These are phyloP conservation scores for Amanita pallidorosea DNA, from an alignment of 768 basidiomycete genomes.

Conservation along the genomic window DNA sequence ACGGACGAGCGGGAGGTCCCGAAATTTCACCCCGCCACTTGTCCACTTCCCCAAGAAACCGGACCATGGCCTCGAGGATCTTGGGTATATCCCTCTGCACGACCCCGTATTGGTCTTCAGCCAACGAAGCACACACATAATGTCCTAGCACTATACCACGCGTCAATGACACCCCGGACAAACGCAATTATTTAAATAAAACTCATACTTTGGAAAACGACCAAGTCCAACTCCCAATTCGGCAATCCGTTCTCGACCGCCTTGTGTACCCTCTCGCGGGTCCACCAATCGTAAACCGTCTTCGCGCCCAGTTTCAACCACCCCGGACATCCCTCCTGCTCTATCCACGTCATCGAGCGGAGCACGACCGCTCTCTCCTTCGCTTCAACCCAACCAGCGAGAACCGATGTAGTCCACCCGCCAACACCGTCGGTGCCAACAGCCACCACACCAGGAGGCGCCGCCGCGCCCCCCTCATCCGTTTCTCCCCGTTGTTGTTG, in stretches of 20 bases:
- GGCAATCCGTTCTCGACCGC: no score
- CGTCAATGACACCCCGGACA: slow-evolving; percentile 36
- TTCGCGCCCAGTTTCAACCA: no score
- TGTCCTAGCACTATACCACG: no score
- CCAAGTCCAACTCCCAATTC: slow-evolving; percentile 47
- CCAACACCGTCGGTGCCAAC: background rate
- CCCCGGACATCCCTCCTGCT: no score
- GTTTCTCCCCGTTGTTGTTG: slow-evolving; percentile 13
- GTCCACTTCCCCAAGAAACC: slow-evolving; percentile 58
- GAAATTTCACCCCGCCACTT: slow-evolving; percentile 45
- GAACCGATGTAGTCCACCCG: background rate
- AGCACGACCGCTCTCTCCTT: background rate
- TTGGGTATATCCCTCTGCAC: slow-evolving; percentile 81
- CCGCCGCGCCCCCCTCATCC: no score
- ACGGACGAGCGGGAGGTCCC: no score
- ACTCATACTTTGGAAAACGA: background rate
- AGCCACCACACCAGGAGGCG: slow-evolving; percentile 14
- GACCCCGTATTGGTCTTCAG: slow-evolving; percentile 73
- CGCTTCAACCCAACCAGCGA: background rate
- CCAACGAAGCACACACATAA: slow-evolving; percentile 60
- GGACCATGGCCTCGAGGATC: slow-evolving; percentile 66
- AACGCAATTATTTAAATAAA: no score
- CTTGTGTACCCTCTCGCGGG: no score
- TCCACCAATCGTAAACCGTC: no score
- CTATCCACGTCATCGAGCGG: background rate